Evolutionary conservation across 768 basidiomycete genomes (phyloP), one percentile per base, ranked within the genome.

Genomic region (Dacryopinax primogenitus): DNA sequence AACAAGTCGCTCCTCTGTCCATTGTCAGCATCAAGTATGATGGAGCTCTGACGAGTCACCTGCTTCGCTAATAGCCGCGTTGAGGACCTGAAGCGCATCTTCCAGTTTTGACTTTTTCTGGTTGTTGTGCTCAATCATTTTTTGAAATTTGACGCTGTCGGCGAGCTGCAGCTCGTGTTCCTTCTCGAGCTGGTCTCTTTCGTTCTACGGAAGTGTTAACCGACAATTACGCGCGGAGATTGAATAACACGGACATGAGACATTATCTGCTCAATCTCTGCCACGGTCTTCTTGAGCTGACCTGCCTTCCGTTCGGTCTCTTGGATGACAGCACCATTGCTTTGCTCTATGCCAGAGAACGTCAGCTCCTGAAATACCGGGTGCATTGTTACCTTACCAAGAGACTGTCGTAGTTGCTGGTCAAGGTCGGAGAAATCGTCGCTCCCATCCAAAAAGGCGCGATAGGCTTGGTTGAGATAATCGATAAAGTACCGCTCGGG

Each of bases 371-470:
- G 45, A 7, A 62, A 18, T 21, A 13, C 64, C 7, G 36, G 26
- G 13, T 15, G 6, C 6, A 61, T 12, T 36, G 16, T 13, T 11
- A 47, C 13, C 64, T 7, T 65, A 23, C 61, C 51, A 18, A 45
- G 30, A 28, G 51, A 58, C 18, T 58, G 51, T 30, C 51, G 51
- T 21, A 75, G 63, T 47, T 71, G 69, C 18, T 44, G 35, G 63
- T 90, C 86, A 63, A 85, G 84, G 68, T 88, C 86, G 0, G 81
- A 82, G 64, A 91, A 88, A 47, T 92, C 86, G 65, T 83, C 79
- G 4, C 80, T 80, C 69, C 87, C 84, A 44, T 86, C 84, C 67
- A 93, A 88, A 71, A 90, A 87, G 62, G 86, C 87, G 0, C 87
- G 63, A 85, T 37, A 92, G 73, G 65, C n/a, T 15, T 39, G 2